phyloP scores from a whole-genome alignment of 768 basidiomycete species.

The Suillus variegatus region DNA sequence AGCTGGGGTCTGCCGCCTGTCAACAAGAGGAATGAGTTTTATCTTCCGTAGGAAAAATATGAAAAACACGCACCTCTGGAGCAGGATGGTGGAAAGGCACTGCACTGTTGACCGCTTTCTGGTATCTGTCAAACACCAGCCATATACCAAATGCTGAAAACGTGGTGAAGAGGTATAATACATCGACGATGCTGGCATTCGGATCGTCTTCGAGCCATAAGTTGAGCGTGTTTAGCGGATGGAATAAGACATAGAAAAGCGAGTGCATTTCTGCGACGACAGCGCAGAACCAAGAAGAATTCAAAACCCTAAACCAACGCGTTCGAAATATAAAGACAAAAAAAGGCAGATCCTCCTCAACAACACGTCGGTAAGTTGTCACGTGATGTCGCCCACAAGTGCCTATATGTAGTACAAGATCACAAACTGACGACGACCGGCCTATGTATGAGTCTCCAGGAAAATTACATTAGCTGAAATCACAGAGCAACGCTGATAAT shows the following conservation, averaged over 20 bases:
- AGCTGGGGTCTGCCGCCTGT: slow-evolving; percentile 61
- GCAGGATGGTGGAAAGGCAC: slow-evolving; percentile 61
- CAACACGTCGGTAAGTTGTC: background rate
- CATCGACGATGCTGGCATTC: slow-evolving; percentile 54
- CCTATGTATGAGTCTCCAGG: background rate
- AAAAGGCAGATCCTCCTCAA: slow-evolving; percentile 1
- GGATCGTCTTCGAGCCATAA: slow-evolving; percentile 49
- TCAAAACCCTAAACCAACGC: slow-evolving; percentile 1
- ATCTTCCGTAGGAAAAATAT: background rate
- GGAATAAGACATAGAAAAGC: slow-evolving; percentile 42
- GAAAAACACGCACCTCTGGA: slow-evolving; percentile 53
- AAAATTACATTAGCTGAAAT: slow-evolving; percentile 33
- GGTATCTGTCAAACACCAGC: slow-evolving; percentile 74
- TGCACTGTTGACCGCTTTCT: slow-evolving; percentile 71
- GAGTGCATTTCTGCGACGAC: slow-evolving; percentile 25
- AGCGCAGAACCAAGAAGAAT: slow-evolving; percentile 1
- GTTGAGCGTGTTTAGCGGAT: slow-evolving; percentile 54
- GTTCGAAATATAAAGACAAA: slow-evolving; percentile 5
- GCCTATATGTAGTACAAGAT: background rate
- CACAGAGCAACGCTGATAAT: slow-evolving; percentile 26
- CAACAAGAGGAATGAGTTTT: slow-evolving; percentile 18
- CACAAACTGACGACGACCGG: too few species aligned
- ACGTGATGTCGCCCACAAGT: background rate
- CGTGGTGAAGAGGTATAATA: slow-evolving; percentile 63
- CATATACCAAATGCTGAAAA: slow-evolving; percentile 82